Evolutionary conservation across 1,284 basidiomycete genomes (phyloP).

Genomic region (Papiliotrema flavescens): DNA sequence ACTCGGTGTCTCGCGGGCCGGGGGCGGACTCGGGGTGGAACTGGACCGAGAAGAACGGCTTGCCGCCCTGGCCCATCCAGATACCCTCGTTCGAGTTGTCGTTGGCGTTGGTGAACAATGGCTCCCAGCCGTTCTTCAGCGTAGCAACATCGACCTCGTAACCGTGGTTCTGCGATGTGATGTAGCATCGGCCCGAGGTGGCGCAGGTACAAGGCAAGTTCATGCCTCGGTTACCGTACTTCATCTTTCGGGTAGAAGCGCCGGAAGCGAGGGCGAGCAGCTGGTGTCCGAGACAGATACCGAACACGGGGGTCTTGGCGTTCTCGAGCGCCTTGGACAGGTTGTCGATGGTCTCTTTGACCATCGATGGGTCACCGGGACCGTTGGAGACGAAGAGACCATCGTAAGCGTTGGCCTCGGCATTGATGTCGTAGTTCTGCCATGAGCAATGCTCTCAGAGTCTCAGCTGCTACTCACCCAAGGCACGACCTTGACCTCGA

Average conservation of each 20-base stretch:
- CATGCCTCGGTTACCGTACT: slow-evolving; percentile 98
- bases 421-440: slow-evolving; percentile 77
- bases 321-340: slow-evolving; percentile 69
- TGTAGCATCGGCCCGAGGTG: slow-evolving; percentile 93
- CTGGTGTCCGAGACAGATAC: slow-evolving; percentile 98
- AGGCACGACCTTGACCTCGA: slow-evolving; percentile 95
- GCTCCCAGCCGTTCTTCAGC: slow-evolving; percentile 83
- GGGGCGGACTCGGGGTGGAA: slow-evolving; percentile 99
- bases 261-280: slow-evolving; percentile 92
- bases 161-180: slow-evolving; percentile 99
- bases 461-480: slow-evolving; percentile 56
- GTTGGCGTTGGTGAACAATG: slow-evolving; percentile 95
- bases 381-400: slow-evolving; percentile 98
- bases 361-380: slow-evolving; percentile 91
- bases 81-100: slow-evolving; percentile 98
- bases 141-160: slow-evolving; percentile 85
- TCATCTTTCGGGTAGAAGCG: slow-evolving; percentile 94
- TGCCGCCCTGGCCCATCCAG: slow-evolving; percentile 71
- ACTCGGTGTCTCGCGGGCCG: slow-evolving; percentile 98
- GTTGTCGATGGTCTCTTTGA: slow-evolving; percentile 67
- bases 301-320: slow-evolving; percentile 84
- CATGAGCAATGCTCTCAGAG: not conserved
- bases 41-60: slow-evolving; percentile 97
- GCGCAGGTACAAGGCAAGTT: slow-evolving; percentile 97
- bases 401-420: slow-evolving; percentile 77